Evolutionary conservation across 2,329 filamentous ascomycete genomes (phyloP).

Genomic region (Diplodia intermedia): DNA sequence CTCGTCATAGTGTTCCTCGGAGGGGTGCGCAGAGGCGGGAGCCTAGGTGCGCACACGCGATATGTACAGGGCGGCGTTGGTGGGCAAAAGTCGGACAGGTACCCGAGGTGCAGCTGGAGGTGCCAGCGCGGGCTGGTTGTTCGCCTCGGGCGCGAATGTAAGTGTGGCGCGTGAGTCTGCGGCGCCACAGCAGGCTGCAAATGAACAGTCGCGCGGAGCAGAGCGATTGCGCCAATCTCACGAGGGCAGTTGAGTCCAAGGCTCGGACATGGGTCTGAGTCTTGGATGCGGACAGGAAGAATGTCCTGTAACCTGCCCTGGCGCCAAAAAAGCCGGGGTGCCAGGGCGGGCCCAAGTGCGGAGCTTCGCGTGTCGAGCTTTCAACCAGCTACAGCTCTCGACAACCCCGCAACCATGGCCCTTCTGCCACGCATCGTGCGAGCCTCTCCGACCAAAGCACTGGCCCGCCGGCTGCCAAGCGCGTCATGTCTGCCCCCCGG

Average conservation of each 20-base stretch:
- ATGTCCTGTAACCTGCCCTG: neutral
- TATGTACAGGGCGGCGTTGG: slow-evolving; percentile 28
- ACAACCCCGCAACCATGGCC: slow-evolving; percentile 58
- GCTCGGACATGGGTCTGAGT: too few relatives aligned
- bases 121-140: neutral
- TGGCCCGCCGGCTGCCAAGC: neutral
- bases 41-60: slow-evolving; percentile 5
- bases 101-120: slow-evolving; percentile 8
- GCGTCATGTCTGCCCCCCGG: neutral
- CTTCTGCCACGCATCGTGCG: slow-evolving; percentile 16
- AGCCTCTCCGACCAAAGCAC: slow-evolving; percentile 16
- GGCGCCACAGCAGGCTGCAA: neutral
- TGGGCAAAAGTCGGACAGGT: neutral
- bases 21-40: slow-evolving; percentile 2
- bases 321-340: slow-evolving; percentile 27
- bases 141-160: neutral
- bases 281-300: too few relatives aligned
- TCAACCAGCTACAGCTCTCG: slow-evolving; percentile 34
- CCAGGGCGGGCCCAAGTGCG: neutral
- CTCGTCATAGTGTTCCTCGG: slow-evolving; percentile 21
- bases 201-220: too few relatives aligned
- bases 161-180: neutral
- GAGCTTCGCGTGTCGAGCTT: slow-evolving; percentile 7
- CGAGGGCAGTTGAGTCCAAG: too few relatives aligned
- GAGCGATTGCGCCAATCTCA: too few relatives aligned